Evolutionary conservation across 208 protist species (phyloP).

Genomic region (Leishmania lainsoni): DNA sequence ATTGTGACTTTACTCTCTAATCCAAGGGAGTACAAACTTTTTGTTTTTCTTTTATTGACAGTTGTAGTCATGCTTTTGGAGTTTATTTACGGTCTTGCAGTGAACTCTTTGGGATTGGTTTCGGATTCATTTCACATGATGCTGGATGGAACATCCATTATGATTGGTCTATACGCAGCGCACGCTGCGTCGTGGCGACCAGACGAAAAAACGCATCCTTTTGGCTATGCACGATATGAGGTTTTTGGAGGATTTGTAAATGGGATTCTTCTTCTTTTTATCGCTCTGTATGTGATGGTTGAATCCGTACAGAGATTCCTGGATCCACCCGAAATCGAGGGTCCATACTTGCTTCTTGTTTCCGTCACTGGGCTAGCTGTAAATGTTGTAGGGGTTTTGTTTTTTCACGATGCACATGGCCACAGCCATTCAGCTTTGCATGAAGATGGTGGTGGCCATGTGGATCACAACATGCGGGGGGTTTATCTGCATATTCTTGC

Average conservation of each 20-base stretch:
- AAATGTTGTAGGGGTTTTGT: constrained; percentile 83
- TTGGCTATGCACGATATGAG: constrained; percentile 86
- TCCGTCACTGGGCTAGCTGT: constrained; percentile 81
- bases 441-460: constrained; percentile 35
- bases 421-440: constrained; percentile 57
- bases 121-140: constrained; percentile 98
- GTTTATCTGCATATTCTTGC: constrained; percentile 91
- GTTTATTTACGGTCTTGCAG: constrained; percentile 74
- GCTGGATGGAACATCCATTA: constrained; percentile 94
- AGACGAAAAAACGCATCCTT: constrained; percentile 81
- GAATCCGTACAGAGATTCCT: constrained; percentile 83
- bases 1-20: constrained; percentile 19
- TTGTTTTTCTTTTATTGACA: constrained; percentile 79
- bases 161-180: constrained; percentile 92
- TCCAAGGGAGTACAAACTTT: constrained; percentile 52
- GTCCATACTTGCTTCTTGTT: constrained; percentile 76
- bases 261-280: constrained; percentile 80
- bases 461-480: constrained; percentile 85
- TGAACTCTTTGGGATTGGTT: constrained; percentile 92
- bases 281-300: constrained; percentile 76
- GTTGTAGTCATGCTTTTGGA: constrained; percentile 82
- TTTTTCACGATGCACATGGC: constrained; percentile 79
- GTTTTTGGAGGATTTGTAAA: constrained; percentile 88
- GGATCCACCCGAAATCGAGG: constrained; percentile 79
- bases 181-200: constrained; percentile 92